Base-by-base conservation (phyloP, 169 alveolate genomes). In the Plasmodium reichenowi region DNA sequence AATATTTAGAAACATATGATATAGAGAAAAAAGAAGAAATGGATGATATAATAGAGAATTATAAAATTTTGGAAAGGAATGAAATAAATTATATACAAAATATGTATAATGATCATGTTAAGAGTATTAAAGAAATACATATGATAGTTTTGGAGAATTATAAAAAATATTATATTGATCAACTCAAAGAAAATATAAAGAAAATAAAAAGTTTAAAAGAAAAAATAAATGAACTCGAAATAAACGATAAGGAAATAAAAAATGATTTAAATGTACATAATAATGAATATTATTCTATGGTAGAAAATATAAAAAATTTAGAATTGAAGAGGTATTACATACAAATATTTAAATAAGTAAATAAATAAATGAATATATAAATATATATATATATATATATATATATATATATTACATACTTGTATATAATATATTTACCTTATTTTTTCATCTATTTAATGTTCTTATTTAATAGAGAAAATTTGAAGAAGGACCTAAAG, bases 51-150 rank as follows among this genome's bases (percentile, higher is more conserved):
- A 62, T 76, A 13, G 89, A 76, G 20, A 76, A 76, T 76, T 76
- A 76, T 56, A 64, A 15, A 17, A 52, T 76, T 22, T 64, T 76
- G 26, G 89, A 76, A 17, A 76, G 75, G 24, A 76, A 76, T 45
- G 89, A 76, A 63, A 64, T 76, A 62, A 76, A 64, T 48, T 76
- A 76, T 45, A 64, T 76, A 64, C 64, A 64, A 38, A 76, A 76
- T 68, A 32, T 76, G 24, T 76, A 76, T 68, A 76, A 76, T 64
- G 89, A 76, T 52, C 89, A 76, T 22, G 67, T 76, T 76, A 76
- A 76, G 22, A 66, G 54, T 56, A 64, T 76, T 45, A 76, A 63
- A 22, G 89, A 76, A 59, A 76, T 76, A 10, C 71, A 76, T 26
- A 54, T 64, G 54, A 26, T 50, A 15, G 63, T 76, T 26, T 48